Evolutionary conservation across 495 filamentous ascomycete genomes (phyloP), one percentile per base, ranked within the genome.

Genomic region (Podospora conica): DNA sequence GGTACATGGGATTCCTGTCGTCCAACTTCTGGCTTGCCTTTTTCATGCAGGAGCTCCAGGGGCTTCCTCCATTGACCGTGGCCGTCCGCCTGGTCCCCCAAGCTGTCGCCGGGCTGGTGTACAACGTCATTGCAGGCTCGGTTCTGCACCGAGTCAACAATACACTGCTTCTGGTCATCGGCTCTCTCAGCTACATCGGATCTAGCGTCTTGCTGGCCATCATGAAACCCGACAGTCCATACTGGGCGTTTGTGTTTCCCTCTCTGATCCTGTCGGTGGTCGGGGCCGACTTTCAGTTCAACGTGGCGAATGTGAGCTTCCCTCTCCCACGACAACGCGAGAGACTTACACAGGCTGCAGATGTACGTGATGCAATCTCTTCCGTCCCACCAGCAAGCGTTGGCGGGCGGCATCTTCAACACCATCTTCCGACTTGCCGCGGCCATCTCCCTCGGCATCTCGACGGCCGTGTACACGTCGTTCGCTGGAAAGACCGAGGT

Each of bases 221-320:
- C 23, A 76, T 79, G 68, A 70, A 40, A 40, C 71, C 71, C 1
- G 74, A 76, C 23, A 78, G 75, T 56, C 69, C 68, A 74, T 88
- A 86, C 71, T 88, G 85, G 85, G 83, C 83, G 4, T 84, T 83
- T 63, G 79, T 82, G 53, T 86, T 88, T 67, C 84, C 84, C 1
- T 76, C 81, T 15, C 78, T 87, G 57, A 70, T 85, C 11, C 70
- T 86, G 18, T 75, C 71, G 56, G 84, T 86, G 15, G 80, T 83
- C n/a, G 84, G 84, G 6, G 84, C 83, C 12, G 85, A 88, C 71
- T 80, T 84, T 12, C 83, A 87, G 65, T 87, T 88, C 73, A 87
- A 86, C 59, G 84, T 87, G 40, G 81, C 81, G 7, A 88, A 88
- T 86, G 58, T 73, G 81, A 73, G 22, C 9, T 21, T 31, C 23